phyloP scores from a whole-genome alignment of 768 basidiomycete genomes.

The Lepiota brunneoincarnata region DNA sequence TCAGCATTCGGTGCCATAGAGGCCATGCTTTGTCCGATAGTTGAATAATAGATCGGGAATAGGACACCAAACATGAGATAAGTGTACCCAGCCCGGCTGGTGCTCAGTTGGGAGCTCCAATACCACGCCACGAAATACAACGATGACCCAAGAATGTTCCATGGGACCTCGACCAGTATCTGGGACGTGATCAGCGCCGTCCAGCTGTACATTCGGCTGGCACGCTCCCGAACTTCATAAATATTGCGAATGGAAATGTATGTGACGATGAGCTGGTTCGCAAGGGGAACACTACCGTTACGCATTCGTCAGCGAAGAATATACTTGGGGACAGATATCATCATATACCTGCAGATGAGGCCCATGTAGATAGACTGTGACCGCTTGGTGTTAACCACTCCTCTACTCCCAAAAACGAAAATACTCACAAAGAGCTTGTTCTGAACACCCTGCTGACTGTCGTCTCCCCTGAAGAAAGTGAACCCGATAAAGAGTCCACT shows the following conservation, averaged over 20 bases:
- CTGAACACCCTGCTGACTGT: constrained; percentile 56
- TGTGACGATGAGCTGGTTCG: constrained; percentile 62
- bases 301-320: constrained; percentile 3
- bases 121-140: constrained; percentile 68
- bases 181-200: constrained; percentile 54
- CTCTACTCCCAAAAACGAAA: constrained; percentile 7
- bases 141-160: constrained; percentile 56
- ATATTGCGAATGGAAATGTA: constrained; percentile 58
- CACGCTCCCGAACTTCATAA: constrained; percentile 65
- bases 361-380: constrained; percentile 57
- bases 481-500: constrained; percentile 60
- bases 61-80: constrained; percentile 48
- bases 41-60: constrained; percentile 20
- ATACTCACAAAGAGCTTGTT: constrained; percentile 61
- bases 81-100: constrained; percentile 54
- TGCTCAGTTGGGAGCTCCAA: constrained; percentile 63
- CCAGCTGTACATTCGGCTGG: constrained; percentile 68
- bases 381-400: neutral
- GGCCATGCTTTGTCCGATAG: constrained; percentile 28
- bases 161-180: constrained; percentile 56
- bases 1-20: constrained; percentile 54
- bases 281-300: constrained; percentile 41
- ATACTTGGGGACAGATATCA: neutral
- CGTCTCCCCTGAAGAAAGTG: constrained; percentile 56
- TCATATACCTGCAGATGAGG: constrained; percentile 37